Base-by-base conservation (phyloP, 2,329 filamentous ascomycete genomes). In the Xylaria sp. region DNA sequence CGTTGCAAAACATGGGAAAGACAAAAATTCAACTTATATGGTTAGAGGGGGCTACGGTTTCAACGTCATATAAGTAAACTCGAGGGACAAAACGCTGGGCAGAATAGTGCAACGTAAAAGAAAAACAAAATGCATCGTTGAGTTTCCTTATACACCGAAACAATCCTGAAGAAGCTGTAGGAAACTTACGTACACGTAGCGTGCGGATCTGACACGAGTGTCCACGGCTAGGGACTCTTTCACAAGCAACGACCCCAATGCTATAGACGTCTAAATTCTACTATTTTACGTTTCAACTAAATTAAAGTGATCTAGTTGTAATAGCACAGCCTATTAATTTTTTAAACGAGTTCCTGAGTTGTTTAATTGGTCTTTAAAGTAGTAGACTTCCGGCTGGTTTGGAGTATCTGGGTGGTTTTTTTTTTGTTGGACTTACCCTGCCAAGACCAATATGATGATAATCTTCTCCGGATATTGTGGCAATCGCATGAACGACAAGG, bases 1-100 rank as follows among this genome's bases (percentile, higher is more conserved):
- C 33, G 36, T 63, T 62, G 49, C 36, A 27, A 39, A 47, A 45
- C 22, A 50, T 9, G 27, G 27, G n/a, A 39, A n/a, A n/a, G n/a
- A 49, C 13, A 57, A 53, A 64, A 50, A 54, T 29, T 55, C 7
- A 17, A 56, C 44, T 63, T 63, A 59, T 57, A 67, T 49, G 57
- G 39, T 29, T 60, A 55, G n/a, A 56, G 39, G 47, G 27, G 49
- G n/a, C 42, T 39, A 57, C 39, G 47, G 61, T 67, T 69, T 69
- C 67, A 69, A 69, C 67, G 67, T 65, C 36, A 66, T 47, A 61
- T 5, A 57, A 47, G 59, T 31, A 51, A 36, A 53, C 22, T 20
- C 42, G 42, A 63, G 25, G n/a, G 33, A 54, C 27, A 63, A 60
- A 68, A 60, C 47, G 31, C 36, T 54, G 10, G 33, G 31, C 7